Evolutionary conservation across 2,329 filamentous ascomycete species (phyloP).

Genomic region (Chaetomiaceae sp.): DNA sequence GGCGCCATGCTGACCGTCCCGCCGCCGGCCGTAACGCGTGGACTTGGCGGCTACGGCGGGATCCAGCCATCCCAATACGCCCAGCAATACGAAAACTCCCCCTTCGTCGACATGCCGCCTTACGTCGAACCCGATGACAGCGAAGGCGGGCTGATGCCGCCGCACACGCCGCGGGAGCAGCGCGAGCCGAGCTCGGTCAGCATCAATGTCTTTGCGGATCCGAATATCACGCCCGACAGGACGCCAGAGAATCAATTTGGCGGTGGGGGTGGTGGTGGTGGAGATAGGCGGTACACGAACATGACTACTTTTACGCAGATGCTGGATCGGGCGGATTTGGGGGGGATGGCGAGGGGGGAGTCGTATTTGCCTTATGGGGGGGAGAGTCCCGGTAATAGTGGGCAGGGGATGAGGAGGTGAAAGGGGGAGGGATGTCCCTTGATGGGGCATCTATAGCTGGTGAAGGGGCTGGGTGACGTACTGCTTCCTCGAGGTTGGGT

Average conservation of each 20-base stretch:
- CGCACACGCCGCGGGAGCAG: slow-evolving; percentile 33
- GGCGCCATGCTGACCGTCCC: slow-evolving; percentile 3
- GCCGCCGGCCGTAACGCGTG: slow-evolving; percentile 6
- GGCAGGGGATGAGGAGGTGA: slow-evolving; percentile 5
- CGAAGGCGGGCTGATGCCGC: slow-evolving; percentile 7
- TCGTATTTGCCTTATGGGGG: slow-evolving; percentile 39
- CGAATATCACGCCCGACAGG: slow-evolving; percentile 33
- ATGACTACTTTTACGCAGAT: slow-evolving; percentile 51
- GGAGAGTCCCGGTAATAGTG: neutral
- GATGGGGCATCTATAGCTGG: neutral
- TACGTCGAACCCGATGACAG: slow-evolving; percentile 8
- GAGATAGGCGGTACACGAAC: slow-evolving; percentile 22
- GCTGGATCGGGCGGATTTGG: slow-evolving; percentile 46
- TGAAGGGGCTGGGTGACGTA: neutral
- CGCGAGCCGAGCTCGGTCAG: slow-evolving; percentile 45
- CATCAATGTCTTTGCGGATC: slow-evolving; percentile 52
- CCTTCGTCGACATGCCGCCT: slow-evolving; percentile 15
- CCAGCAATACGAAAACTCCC: neutral
- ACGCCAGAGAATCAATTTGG: slow-evolving; percentile 29
- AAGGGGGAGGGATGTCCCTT: neutral
- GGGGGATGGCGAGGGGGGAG: slow-evolving; percentile 38
- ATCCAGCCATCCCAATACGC: slow-evolving; percentile 20
- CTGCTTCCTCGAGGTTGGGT: neutral
- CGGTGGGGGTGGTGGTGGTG: too few species aligned
- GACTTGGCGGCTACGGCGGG: slow-evolving; percentile 23